Percentiles rank a stretch among this genome's conserved stretches.
Conservation (phyloP, 257 asterid genomes). For the Cruciata laevipes region DNA sequence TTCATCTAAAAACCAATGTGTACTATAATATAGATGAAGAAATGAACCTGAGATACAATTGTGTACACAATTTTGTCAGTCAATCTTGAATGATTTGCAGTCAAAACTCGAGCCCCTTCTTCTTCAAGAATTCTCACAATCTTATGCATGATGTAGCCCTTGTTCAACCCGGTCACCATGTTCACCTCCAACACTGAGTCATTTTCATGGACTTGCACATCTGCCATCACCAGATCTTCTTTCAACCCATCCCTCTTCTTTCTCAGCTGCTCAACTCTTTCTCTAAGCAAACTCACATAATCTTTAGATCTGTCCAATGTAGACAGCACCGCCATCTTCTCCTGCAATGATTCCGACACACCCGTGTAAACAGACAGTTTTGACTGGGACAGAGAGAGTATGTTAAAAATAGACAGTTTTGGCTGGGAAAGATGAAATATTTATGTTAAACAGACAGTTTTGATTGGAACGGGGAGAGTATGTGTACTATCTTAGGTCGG, state of each 20-base stretch:
- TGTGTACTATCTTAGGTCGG: too few relatives aligned
- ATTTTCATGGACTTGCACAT: slow-evolving; percentile 3
- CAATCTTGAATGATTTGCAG: not conserved
- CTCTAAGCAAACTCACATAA: slow-evolving; percentile 3
- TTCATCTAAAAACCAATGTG: too few relatives aligned
- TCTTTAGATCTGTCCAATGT: slow-evolving; percentile 5
- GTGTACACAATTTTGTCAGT: slow-evolving; percentile 2
- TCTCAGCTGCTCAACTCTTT: slow-evolving; percentile 13
- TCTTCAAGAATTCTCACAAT: slow-evolving; percentile 12
- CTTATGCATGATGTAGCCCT: slow-evolving; percentile 5
- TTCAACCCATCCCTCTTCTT: not conserved
- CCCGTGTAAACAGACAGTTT: not conserved
- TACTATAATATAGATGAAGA: not conserved
- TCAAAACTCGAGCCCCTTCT: slow-evolving; percentile 14
- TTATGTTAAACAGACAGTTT: too few relatives aligned
- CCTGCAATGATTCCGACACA: not conserved
- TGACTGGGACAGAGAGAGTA: too few relatives aligned
- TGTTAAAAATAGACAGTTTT: too few relatives aligned
- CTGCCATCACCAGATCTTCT: not conserved
- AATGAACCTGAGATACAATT: slow-evolving; percentile 13
- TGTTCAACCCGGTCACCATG: slow-evolving; percentile 3
- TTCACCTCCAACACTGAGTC: slow-evolving; percentile 16
- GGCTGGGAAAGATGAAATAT: too few relatives aligned
- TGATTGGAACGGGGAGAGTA: too few relatives aligned
- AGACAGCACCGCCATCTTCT: not conserved